These are phyloP conservation scores for Phytophthora aleatoria DNA, from an alignment of 352 stramenopile genomes.

Conservation along the genomic window DNA sequence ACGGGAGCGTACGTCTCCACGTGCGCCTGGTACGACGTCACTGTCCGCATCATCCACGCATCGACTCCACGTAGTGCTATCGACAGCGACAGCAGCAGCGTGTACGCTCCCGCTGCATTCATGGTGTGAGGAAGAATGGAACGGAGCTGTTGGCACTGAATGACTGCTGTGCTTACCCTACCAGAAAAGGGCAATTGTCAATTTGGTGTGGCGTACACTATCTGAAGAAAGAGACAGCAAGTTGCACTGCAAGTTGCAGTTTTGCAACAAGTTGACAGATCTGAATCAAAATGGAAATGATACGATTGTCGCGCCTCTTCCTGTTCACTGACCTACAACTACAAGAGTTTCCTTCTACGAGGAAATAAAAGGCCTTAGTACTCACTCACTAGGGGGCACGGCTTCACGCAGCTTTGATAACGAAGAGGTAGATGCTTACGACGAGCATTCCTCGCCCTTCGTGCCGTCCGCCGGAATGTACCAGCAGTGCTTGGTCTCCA, in stretches of 20 bases:
- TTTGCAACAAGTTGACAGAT: not conserved
- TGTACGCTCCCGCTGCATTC: not conserved
- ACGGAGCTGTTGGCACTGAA: constrained; percentile 10
- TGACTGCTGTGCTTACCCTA: constrained; percentile 14
- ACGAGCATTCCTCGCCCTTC: constrained; percentile 38
- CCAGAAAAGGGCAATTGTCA: constrained; percentile 4
- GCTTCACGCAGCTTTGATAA: constrained; percentile 7
- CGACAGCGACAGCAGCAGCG: constrained; percentile 8
- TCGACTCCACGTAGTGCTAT: constrained; percentile 1
- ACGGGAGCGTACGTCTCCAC: constrained; percentile 56
- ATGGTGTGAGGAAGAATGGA: constrained; percentile 3
- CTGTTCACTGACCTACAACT: constrained; percentile 35
- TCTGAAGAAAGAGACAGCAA: constrained; percentile 6
- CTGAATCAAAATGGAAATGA: constrained; percentile 5
- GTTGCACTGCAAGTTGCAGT: not conserved
- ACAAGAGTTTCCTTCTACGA: constrained; percentile 27
- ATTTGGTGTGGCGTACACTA: constrained; percentile 9
- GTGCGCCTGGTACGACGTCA: constrained; percentile 63
- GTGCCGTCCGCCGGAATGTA: constrained; percentile 57
- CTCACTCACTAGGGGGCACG: constrained; percentile 19
- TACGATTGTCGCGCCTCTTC: constrained; percentile 23
- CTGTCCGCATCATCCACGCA: constrained; percentile 50
- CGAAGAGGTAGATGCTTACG: not conserved
- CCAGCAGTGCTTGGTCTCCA: constrained; percentile 79
- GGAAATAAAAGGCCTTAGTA: constrained; percentile 25